Evolutionary conservation across 208 protist species (phyloP), one percentile per base, ranked within the genome.

Genomic region (Acanthamoeba culbertsoni): DNA sequence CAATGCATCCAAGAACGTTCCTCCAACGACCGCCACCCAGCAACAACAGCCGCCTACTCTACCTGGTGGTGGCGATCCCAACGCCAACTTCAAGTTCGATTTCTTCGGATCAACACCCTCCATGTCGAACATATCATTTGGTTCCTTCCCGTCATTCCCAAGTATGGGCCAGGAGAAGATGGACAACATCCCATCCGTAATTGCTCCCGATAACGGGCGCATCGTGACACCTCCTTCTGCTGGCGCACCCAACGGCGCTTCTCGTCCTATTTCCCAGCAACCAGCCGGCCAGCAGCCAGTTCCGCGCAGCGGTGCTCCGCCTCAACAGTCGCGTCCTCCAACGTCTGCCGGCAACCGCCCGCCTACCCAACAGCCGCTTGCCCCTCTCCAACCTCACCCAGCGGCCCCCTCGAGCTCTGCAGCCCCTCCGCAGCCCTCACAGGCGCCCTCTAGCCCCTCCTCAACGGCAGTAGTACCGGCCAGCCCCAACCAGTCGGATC

Each of bases 31-130:
- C 63, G n/a, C 63, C 35, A 20, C 28, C 12, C 37, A 75, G 35
- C 18, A 28, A 16, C 59, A 68, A 46, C 63, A 75, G 28, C 43
- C 63, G 35, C 63, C 63, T 6, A 75, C 63, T 10, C 63, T 75
- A 10, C 59, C 59, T 14, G 59, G 18, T 43, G 62, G 59, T 37
- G 59, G 63, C 35, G 63, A 75, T 75, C 43, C 63, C 35, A 75
- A 55, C 48, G 48, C 48, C 48, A 55, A 45, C 33, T 75, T 75
- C 35, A 75, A 75, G 18, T 86, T 86, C n/a, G 75, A 86, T 26
- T 86, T 86, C 75, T 86, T 43, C 46, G 75, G 75, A 14, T 86
- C 75, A n/a, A 86, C 42, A 18, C 75, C 75, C 20, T 86, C 75
- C 42, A 48, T 86, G 75, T 59, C 45, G 42, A 57, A 57, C 75